These are phyloP conservation scores for Picea engelmannii DNA, from an alignment of 83 land plant species.

Conservation along the genomic window DNA sequence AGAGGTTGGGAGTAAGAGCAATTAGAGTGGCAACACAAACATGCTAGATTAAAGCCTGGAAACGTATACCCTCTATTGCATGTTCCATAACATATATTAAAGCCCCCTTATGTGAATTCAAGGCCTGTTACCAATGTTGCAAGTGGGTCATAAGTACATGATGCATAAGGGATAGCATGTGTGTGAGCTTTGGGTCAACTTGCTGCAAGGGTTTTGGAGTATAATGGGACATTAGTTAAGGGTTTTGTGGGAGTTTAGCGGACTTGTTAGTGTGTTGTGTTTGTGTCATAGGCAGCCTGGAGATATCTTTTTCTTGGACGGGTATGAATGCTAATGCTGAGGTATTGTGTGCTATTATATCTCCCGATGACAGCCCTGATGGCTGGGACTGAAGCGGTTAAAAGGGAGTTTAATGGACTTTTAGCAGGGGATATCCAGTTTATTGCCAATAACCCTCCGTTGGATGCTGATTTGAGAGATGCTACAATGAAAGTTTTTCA, in stretches of 20 bases:
- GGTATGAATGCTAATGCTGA: not conserved
- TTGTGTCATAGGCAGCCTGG: too few species aligned
- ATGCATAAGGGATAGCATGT: slow-evolving; percentile 71
- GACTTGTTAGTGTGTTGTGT: too few species aligned
- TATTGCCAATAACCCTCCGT: not conserved
- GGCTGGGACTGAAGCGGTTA: not conserved
- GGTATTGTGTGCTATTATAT: not conserved
- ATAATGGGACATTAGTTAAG: slow-evolving; percentile 95
- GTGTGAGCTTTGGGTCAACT: slow-evolving; percentile 93
- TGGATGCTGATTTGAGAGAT: not conserved
- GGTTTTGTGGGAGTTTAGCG: slow-evolving; percentile 13
- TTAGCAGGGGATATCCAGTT: not conserved
- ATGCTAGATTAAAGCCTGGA: slow-evolving; percentile 57
- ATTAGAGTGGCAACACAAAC: slow-evolving; percentile 9
- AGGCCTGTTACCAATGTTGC: slow-evolving; percentile 59
- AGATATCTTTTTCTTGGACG: too few species aligned
- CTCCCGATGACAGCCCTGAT: not conserved
- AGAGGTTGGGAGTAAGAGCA: slow-evolving; percentile 5
- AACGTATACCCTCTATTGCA: slow-evolving; percentile 74
- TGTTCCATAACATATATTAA: slow-evolving; percentile 73
- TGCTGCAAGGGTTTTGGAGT: slow-evolving; percentile 90
- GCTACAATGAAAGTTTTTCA: not conserved
- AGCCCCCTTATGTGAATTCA: slow-evolving; percentile 84
- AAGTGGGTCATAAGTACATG: slow-evolving; percentile 74
- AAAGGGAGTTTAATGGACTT: not conserved